Evolutionary conservation across 1,284 basidiomycete species (phyloP), one percentile per base, ranked within the genome.

Genomic region (Xerocomus amazonicus): DNA sequence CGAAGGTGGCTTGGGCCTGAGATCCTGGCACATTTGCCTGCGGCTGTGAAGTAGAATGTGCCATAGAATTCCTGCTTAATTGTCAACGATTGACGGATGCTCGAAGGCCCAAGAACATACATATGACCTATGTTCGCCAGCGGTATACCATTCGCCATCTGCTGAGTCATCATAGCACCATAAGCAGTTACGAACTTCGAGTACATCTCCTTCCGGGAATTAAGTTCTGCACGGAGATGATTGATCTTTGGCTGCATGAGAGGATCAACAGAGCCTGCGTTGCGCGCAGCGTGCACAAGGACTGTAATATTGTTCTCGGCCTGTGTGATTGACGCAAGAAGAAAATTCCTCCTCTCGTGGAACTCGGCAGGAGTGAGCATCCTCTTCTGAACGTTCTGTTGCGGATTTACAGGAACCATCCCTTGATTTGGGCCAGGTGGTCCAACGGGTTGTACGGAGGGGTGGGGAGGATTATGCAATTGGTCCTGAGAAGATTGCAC

Each of bases 401-500:
- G 62, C 16, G 51, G 46, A 16, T 54, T 63, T 4, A 52, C 63
- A 33, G 60, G 51, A 4, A 51, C 46, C 48, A 66, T 63, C 16
- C 53, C 62, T 37, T 60, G 64, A 49, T 47, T 56, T 28, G 49
- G 36, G 29, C 56, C 51, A 17, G 61, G 35, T 5, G 56, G 53
- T 16, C 53, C 62, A 4, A 57, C 48, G 13, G 59, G 31, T 28
- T 67, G 65, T 19, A 57, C 42, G 46, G 65, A 59, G 3, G 64
- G 53, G 64, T 76, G 77, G 0, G 80, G 80, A 10, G 80, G 81
- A 5, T 73, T 70, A 23, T 74, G 77, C 43, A 73, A 66, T 42
- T 76, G 74, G 41, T 74, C 69, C 42, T 70, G 68, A 31, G 72
- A 65, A 49, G 63, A 57, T 13, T 67, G 59, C 60, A 76, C 69